Base-by-base conservation (phyloP, 2,329 filamentous ascomycete genomes). In the Cladosporium sp. region DNA sequence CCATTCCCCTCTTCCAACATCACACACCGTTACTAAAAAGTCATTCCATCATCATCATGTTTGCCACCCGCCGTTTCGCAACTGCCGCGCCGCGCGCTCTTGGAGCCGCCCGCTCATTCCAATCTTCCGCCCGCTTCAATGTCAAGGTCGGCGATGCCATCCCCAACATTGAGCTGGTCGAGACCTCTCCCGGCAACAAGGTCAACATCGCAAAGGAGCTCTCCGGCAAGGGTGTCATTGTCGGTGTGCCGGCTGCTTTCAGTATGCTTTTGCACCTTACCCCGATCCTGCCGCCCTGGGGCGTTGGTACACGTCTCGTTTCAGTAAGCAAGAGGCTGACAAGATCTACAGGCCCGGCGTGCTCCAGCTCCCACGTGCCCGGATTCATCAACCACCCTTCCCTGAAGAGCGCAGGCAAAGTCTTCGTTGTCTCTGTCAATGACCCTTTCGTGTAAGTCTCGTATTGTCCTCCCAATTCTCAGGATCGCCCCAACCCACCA, bases 401-500 rank as follows among this genome's bases (percentile, higher is more conserved):
- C 68, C 78, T 95, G 61, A 88, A 88, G 73, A 77, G 85, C 54
- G 89, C 88, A 24, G 91, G 90, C 43, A 78, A 86, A 63, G 88
- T 96, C 40, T 95, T 95, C 64, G 89, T 97, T 36, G 83, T 97
- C 51, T 84, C 88, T 13, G 91, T 96, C 66, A 97, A 97, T 68
- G 92, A 97, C 68, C 82, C 90, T 17, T 96, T 96, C 68, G 91
- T 96, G 88, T 48, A 48, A 48, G 45, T 41, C 18, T 34, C 32
- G 32, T 36, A 95, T 77, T 41, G n/a, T n/a, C 30, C 5, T 32
- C 30, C 30, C 30, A 32, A 11, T n/a, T 32, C n/a, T n/a, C 30
- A 11, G 30, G n/a, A 32, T 32, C 12, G 30, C n/a, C 30, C 12
- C 30, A 11, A 32, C 30, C 4, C 30, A 32, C 12, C n/a, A n/a